Evolutionary conservation across 768 basidiomycete species (phyloP).

Genomic region (Suillus luteus): DNA sequence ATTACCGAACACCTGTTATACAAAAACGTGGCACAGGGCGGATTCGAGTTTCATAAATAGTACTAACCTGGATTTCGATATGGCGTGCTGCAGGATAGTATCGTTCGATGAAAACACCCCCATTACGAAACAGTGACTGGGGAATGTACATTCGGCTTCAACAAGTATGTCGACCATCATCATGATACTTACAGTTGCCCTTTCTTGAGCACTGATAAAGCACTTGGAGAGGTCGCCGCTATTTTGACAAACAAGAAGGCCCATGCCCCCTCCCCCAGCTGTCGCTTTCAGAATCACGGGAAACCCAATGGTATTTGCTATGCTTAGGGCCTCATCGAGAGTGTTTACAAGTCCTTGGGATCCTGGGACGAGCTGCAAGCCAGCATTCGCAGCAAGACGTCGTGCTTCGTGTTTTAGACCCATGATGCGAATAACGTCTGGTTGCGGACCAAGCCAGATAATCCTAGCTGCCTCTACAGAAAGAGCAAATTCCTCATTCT

Average conservation of each 20-base stretch:
- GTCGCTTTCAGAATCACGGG: slow-evolving; percentile 71
- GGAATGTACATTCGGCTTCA: not conserved
- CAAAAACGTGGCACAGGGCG: slow-evolving; percentile 11
- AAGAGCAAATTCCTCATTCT: slow-evolving; percentile 58
- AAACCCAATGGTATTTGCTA: slow-evolving; percentile 49
- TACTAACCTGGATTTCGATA: slow-evolving; percentile 60
- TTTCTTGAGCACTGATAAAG: slow-evolving; percentile 40
- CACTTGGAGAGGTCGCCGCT: slow-evolving; percentile 39
- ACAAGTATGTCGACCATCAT: not conserved
- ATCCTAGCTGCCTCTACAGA: slow-evolving; percentile 49
- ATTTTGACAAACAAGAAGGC: slow-evolving; percentile 54
- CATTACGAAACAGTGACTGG: slow-evolving; percentile 50
- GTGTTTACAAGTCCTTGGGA: slow-evolving; percentile 48
- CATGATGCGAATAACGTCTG: slow-evolving; percentile 53
- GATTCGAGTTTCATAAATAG: not conserved
- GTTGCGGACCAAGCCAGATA: slow-evolving; percentile 57
- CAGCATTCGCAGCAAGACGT: slow-evolving; percentile 44
- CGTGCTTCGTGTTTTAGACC: slow-evolving; percentile 65
- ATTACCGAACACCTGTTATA: slow-evolving; percentile 61
- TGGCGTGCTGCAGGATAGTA: slow-evolving; percentile 60
- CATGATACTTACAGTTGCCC: slow-evolving; percentile 44
- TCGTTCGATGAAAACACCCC: slow-evolving; percentile 59
- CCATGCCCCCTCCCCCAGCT: slow-evolving; percentile 72
- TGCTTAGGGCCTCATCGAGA: slow-evolving; percentile 41
- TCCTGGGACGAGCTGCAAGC: slow-evolving; percentile 59